Percentiles rank a stretch among this genome's conserved stretches.
Evolutionary conservation across 805 yeast genomes (phyloP).

Genomic region (Candida dajiaensis): DNA sequence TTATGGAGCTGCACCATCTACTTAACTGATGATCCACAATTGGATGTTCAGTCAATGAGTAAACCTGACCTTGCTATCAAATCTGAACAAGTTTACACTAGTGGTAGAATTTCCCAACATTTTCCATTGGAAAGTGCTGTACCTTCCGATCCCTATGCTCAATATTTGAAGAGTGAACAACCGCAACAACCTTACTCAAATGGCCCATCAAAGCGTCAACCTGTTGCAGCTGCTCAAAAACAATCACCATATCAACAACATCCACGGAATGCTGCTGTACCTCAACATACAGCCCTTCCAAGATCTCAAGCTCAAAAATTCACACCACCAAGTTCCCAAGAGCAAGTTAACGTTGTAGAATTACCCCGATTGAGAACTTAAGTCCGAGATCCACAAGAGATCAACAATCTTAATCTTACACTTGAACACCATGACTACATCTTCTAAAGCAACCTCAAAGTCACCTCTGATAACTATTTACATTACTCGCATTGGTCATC

Average conservation of each 20-base stretch:
- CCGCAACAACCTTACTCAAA: constrained; percentile 3
- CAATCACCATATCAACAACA: constrained; percentile 3
- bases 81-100: constrained; percentile 16
- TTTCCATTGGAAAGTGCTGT: constrained; percentile 11
- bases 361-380: background rate
- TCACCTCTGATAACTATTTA: background rate
- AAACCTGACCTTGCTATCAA: constrained; percentile 12
- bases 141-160: constrained; percentile 4
- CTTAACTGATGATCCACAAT: constrained; percentile 8
- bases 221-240: background rate
- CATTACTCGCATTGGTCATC: background rate
- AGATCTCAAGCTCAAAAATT: constrained; percentile 20
- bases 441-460: background rate
- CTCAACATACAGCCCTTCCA: constrained; percentile 10
- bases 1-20: constrained; percentile 12
- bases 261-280: constrained; percentile 6
- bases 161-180: background rate
- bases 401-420: background rate
- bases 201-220: background rate
- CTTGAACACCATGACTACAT: too few species aligned
- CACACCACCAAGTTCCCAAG: constrained; percentile 17
- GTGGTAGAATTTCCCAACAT: constrained; percentile 18
- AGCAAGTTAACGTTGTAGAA: constrained; percentile 6
- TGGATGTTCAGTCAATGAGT: constrained; percentile 11
- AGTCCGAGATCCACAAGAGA: background rate